Conservation (phyloP, 495 filamentous ascomycete genomes). For the Neurospora sublineolata region DNA sequence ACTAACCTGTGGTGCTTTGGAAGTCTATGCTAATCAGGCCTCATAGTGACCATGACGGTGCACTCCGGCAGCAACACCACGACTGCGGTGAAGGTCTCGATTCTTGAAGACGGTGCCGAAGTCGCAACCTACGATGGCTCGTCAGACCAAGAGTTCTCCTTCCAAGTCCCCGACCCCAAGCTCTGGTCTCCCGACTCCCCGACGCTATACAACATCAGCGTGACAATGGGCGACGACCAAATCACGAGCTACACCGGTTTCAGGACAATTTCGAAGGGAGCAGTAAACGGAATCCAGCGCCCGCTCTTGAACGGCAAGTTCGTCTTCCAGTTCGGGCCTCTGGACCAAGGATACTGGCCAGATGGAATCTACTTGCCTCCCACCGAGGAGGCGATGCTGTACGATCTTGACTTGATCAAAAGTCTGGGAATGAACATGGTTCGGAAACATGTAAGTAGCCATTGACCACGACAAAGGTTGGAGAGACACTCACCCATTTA, state of each 20-base stretch:
- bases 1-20: not conserved
- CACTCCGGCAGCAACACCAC: constrained; percentile 20
- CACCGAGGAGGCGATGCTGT: constrained; percentile 52
- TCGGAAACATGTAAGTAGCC: constrained; percentile 48
- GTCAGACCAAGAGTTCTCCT: constrained; percentile 38
- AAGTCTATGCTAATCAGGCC: constrained; percentile 8
- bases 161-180: constrained; percentile 36
- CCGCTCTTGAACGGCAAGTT: constrained; percentile 54
- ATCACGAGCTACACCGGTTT: constrained; percentile 56
- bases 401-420: constrained; percentile 50
- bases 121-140: constrained; percentile 20
- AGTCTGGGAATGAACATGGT: constrained; percentile 54
- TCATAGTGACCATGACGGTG: constrained; percentile 41
- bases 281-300: constrained; percentile 46
- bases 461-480: not conserved
- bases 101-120: constrained; percentile 24
- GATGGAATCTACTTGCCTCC: constrained; percentile 54
- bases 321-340: constrained; percentile 52
- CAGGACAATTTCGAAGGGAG: constrained; percentile 44
- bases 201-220: constrained; percentile 48
- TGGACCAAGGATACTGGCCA: constrained; percentile 62
- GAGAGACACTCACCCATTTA: not conserved
- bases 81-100: constrained; percentile 31
- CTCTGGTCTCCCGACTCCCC: constrained; percentile 53
- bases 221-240: constrained; percentile 43